Conservation (phyloP, 2,329 filamentous ascomycete genomes). For the Hymenoscyphus fraxineus region DNA sequence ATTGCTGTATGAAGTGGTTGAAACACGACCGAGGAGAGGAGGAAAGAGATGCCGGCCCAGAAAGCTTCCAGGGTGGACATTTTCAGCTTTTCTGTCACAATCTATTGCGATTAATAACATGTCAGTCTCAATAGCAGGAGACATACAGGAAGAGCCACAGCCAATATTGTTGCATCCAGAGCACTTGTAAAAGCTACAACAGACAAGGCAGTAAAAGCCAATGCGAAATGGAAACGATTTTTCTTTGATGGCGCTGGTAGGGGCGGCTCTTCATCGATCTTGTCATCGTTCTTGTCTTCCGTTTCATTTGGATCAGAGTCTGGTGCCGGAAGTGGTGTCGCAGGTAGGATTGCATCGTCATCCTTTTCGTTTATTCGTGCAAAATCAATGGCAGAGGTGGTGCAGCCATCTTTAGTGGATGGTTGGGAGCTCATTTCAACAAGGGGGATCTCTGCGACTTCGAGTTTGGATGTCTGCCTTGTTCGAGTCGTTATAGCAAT, state of each 20-base stretch:
- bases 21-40: conserved; percentile 47
- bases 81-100: conserved; percentile 11
- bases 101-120: neutral
- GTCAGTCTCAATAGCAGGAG: neutral
- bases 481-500: too few relatives aligned
- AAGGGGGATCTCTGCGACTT: too few relatives aligned
- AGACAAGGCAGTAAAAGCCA: conserved; percentile 5
- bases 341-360: neutral
- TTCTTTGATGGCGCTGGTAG: neutral
- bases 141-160: conserved; percentile 4
- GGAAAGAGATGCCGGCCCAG: conserved; percentile 67
- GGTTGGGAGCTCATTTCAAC: neutral
- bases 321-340: neutral
- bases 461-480: too few relatives aligned
- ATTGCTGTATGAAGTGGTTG: conserved; percentile 43
- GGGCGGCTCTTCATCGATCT: neutral
- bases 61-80: conserved; percentile 52
- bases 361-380: neutral
- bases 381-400: neutral
- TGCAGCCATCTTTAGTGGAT: neutral
- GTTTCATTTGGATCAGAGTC: neutral
- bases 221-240: neutral
- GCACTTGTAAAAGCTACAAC: conserved; percentile 1
- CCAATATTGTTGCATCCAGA: conserved; percentile 9
- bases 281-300: neutral